These are phyloP conservation scores for Daldinia sp. DNA, from an alignment of 2,329 filamentous ascomycete genomes.

Conservation along the genomic window DNA sequence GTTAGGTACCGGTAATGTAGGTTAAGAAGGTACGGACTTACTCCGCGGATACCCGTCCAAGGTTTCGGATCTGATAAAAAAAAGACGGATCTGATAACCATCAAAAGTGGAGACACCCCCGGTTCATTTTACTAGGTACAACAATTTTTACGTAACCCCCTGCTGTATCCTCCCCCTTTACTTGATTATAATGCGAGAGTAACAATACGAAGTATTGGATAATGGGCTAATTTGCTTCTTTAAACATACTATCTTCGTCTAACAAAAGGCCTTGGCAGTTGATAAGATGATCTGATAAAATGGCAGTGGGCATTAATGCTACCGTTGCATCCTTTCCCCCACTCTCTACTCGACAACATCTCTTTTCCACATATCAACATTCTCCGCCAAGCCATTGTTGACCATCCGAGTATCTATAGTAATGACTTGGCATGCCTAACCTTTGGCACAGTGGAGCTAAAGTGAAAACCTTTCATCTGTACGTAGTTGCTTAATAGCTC, in stretches of 20 bases:
- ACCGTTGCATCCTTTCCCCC: constrained; percentile 3
- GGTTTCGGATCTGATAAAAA: constrained; percentile 33
- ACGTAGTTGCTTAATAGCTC: neutral
- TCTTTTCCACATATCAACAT: neutral
- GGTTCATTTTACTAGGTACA: constrained; percentile 13
- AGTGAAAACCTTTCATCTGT: neutral
- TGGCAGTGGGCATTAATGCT: neutral
- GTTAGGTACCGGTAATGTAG: too few species aligned
- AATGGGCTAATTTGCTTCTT: neutral
- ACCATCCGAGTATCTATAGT: neutral
- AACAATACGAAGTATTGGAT: neutral
- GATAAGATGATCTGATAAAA: constrained; percentile 38
- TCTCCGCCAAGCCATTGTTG: neutral
- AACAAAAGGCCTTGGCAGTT: constrained; percentile 13
- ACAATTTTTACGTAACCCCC: constrained; percentile 3
- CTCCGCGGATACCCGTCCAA: constrained; percentile 1
- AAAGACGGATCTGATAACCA: constrained; percentile 27
- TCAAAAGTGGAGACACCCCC: constrained; percentile 20
- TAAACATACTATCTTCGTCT: neutral
- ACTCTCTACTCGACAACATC: neutral
- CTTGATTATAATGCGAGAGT: neutral
- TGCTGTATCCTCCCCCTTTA: neutral
- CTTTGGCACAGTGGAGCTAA: neutral
- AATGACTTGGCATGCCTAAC: neutral
- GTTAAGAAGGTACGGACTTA: neutral